Base-by-base conservation (phyloP, 2,329 filamentous ascomycete genomes). In the Penicillium sp. region DNA sequence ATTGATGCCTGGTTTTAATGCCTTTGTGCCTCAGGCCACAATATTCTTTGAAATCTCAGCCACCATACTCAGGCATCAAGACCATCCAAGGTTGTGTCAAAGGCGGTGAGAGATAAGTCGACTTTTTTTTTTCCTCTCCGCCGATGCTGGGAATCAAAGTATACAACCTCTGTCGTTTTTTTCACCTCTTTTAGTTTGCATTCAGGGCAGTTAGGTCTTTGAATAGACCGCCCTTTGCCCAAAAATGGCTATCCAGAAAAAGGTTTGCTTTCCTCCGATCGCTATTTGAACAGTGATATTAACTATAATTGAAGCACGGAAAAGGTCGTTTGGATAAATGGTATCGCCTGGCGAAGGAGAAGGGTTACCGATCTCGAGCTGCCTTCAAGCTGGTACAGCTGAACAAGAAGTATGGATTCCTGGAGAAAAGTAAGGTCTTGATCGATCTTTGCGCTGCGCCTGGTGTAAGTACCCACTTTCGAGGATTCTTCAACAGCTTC, bases 241-340 rank as follows among this genome's bases (percentile, higher is more conserved):
- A 54, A 69, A 68, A 64, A 98, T 98, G 95, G 93, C 91, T 71
- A 93, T 98, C 70, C 91, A 98, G 73, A 97, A 98, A 84, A 98
- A 98, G 79, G 84, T 82, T 64, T 53, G 71, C 57, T 51, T 63
- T 31, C 57, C 48, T 54, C 51, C 21, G 33, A 46, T 5, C 29
- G 43, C 45, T 53, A 41, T 8, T 48, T 27, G 21, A 31, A 24
- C 46, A 13, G 48, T 46, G 39, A 37, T 72, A 71, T 68, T 79
- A 55, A 75, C 63, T 37, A 8, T 46, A 21, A 56, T 53, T 58
- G 55, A 64, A 85, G 84, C 90, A 96, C 80, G 93, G 92, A 79
- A 98, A 98, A 81, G 93, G 93, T 77, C 93, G 93, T 85, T 84
- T 97, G 70, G 95, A 99, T 79, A 97, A 98, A 79, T 98, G 93